phyloP scores from a whole-genome alignment of 306 rosid species.

The Abrus precatorius region DNA sequence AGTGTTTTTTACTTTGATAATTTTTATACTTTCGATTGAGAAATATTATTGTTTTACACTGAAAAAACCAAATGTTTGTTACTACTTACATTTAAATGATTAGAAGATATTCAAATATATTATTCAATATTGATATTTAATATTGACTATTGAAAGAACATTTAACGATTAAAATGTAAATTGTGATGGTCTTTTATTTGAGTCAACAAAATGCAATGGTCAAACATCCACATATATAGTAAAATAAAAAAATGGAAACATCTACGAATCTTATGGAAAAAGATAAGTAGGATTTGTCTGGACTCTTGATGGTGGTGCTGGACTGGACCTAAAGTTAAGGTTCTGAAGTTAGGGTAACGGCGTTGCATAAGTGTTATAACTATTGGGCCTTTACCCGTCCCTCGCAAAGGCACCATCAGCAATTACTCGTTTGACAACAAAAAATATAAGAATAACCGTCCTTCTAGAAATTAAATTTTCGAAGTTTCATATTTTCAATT shows the following conservation, averaged over 20 bases:
- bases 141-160: background rate
- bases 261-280: background rate
- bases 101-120: background rate
- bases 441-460: no score
- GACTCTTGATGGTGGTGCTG: background rate
- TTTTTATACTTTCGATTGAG: background rate
- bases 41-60: background rate
- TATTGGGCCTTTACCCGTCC: slow-evolving; percentile 17
- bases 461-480: no score
- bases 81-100: background rate
- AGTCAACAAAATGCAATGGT: slow-evolving; percentile 1
- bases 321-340: slow-evolving; percentile 12
- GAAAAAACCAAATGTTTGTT: background rate
- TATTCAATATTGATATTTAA: background rate
- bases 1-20: background rate
- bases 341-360: background rate
- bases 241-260: background rate
- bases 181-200: no score
- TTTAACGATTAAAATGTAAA: background rate
- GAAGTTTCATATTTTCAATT: no score
- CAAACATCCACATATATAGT: background rate
- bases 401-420: background rate
- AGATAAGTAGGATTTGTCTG: background rate
- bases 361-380: no score
- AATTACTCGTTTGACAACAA: background rate